Base-by-base conservation (phyloP, 163 green algal genomes). In the Prototheca wickerhamii region DNA sequence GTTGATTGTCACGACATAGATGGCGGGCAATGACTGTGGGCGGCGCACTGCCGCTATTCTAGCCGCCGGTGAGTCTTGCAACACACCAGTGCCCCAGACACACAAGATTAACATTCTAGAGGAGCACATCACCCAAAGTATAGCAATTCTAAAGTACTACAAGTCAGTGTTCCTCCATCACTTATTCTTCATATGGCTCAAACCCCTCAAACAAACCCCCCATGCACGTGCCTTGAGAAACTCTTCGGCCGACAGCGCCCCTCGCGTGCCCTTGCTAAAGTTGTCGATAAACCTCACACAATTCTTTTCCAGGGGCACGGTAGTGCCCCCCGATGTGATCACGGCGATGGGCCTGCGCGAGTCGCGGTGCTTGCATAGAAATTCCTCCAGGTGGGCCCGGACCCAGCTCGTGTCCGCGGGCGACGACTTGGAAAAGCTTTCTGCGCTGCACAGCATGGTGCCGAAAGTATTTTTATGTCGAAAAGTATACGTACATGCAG, bases 281-380 rank as follows among this genome's bases (percentile, higher is more conserved):
- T 99, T 99, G 76, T 99, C 94, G 34, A 99, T 94, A 68, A 96
- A 99, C 2, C 94, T 79, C 15, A 99, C 91, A 56, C 89, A 97
- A 50, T 85, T 86, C 46, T 78, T 68, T 72, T 99, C 94, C 28
- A 99, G 67, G 0, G 94, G 94, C 10, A 98, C 91, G 2, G 87
- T 95, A 6, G 94, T 99, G 32, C 94, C 94, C 3, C 94, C 94
- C 6, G 86, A 96, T 1, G 93, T 96, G 4, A 99, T 82, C n/a
- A n/a, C n/a, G n/a, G n/a, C n/a, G n/a, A n/a, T n/a, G n/a, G n/a
- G n/a, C n/a, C n/a, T n/a, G n/a, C n/a, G n/a, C n/a, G 65, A 44
- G 10, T 44, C 37, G 10, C 15, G 37, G 37, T 15, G 10, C 37
- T 44, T 15, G 10, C 37, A 10, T 21, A 44, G 37, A 44, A 44